Evolutionary conservation across 192 early-diverging fungal genomes (phyloP).

Genomic region (Entomortierella lignicola): DNA sequence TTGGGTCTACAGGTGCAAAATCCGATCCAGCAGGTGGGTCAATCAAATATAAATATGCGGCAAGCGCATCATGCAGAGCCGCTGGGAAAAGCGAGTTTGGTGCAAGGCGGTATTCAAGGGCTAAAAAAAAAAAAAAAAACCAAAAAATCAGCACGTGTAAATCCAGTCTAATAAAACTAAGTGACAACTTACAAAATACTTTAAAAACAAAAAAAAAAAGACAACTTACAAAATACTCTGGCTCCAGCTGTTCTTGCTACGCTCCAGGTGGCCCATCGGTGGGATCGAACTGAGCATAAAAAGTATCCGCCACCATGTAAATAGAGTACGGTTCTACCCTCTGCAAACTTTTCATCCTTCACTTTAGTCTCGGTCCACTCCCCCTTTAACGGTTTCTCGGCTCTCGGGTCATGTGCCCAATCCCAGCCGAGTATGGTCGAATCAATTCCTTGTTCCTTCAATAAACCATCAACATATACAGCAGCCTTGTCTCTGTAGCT

Average conservation of each 20-base stretch:
- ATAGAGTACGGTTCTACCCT: slow-evolving; percentile 74
- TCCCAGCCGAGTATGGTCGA: slow-evolving; percentile 58
- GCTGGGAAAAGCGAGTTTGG: slow-evolving; percentile 86
- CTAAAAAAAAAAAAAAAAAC: slow-evolving; percentile 8
- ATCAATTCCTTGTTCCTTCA: slow-evolving; percentile 44
- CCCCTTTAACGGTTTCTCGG: slow-evolving; percentile 50
- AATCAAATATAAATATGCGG: slow-evolving; percentile 77
- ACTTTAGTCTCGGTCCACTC: slow-evolving; percentile 59
- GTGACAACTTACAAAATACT: no score
- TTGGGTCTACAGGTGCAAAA: slow-evolving; percentile 60
- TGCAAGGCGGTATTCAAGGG: slow-evolving; percentile 84
- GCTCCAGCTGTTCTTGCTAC: slow-evolving; percentile 63
- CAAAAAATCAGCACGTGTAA: no score
- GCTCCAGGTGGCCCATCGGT: slow-evolving; percentile 57
- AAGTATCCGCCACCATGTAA: slow-evolving; percentile 84
- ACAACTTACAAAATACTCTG: slow-evolving; percentile 44
- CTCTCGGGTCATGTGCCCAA: slow-evolving; percentile 57
- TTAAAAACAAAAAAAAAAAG: no score
- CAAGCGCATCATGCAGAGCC: slow-evolving; percentile 84
- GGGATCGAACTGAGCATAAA: slow-evolving; percentile 53
- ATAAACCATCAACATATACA: slow-evolving; percentile 29
- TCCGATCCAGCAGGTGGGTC: slow-evolving; percentile 60
- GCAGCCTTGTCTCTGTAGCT: slow-evolving; percentile 52
- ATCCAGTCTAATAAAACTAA: no score
- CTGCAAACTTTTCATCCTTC: slow-evolving; percentile 35